Percentiles rank a stretch among this genome's conserved stretches.
Evolutionary conservation across 192 early-diverging fungal genomes (phyloP).

Genomic region (Coemansia sp.): DNA sequence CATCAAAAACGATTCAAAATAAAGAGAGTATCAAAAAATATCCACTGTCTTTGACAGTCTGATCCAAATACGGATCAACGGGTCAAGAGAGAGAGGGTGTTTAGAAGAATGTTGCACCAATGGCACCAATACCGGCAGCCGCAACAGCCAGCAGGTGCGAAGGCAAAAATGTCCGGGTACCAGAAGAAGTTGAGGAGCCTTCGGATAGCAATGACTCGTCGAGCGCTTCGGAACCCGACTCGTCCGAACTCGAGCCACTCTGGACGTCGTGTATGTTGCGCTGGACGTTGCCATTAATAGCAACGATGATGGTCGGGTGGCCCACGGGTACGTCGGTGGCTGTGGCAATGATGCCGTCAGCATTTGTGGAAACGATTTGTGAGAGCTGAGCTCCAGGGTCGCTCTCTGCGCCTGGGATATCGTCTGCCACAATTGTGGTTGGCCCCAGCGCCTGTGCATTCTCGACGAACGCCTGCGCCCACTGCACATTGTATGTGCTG

Average conservation of each 20-base stretch:
- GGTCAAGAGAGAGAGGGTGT: background rate
- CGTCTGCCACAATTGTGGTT: conserved; percentile 29
- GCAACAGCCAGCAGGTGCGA: conserved; percentile 5
- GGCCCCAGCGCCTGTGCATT: conserved; percentile 36
- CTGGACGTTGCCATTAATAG: conserved; percentile 36
- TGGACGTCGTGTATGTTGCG: conserved; percentile 13
- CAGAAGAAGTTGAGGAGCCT: background rate
- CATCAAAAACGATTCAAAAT: background rate
- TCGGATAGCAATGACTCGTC: background rate
- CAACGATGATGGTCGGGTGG: conserved; percentile 38
- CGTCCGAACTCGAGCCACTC: background rate
- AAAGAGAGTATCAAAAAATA: background rate
- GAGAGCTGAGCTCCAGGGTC: conserved; percentile 23
- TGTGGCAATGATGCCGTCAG: conserved; percentile 22
- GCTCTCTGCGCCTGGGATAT: conserved; percentile 23
- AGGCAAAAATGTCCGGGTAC: background rate
- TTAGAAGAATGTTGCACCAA: background rate
- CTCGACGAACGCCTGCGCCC: conserved; percentile 31
- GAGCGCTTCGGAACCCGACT: background rate
- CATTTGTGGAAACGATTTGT: conserved; percentile 20
- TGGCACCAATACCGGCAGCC: background rate
- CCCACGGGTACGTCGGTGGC: conserved; percentile 10
- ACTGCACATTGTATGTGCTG: conserved; percentile 17
- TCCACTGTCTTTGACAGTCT: background rate
- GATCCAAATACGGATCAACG: background rate